Percentiles rank a stretch among this genome's conserved stretches.
These are phyloP conservation scores for Fusarium sp. DNA, from an alignment of 2,329 filamentous ascomycete species.

Conservation along the genomic window DNA sequence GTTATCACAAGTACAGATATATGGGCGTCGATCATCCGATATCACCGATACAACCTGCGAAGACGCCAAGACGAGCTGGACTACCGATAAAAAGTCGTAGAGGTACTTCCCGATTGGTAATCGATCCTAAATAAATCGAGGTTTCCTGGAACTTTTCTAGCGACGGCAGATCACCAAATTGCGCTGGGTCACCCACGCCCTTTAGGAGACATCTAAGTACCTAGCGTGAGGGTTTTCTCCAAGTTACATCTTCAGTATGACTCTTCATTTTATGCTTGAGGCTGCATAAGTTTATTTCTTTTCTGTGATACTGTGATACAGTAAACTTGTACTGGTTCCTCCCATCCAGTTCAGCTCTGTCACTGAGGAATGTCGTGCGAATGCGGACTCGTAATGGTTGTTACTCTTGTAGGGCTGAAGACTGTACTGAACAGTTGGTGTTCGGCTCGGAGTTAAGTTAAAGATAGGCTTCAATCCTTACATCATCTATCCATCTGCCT, in stretches of 20 bases:
- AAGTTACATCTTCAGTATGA: not conserved
- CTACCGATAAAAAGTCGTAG: not conserved
- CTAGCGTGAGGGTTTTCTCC: conserved; percentile 28
- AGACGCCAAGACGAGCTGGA: conserved; percentile 15
- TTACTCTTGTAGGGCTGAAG: conserved; percentile 26
- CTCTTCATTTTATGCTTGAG: not conserved
- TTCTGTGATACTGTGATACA: not conserved
- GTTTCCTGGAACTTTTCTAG: conserved; percentile 28
- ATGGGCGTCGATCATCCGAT: conserved; percentile 27
- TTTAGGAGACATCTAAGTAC: conserved; percentile 31
- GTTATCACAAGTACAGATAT: conserved; percentile 13
- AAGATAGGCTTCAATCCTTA: not conserved
- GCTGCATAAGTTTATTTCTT: conserved; percentile 1
- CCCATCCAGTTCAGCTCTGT: not conserved
- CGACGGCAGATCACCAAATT: conserved; percentile 7
- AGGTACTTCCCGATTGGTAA: conserved; percentile 16
- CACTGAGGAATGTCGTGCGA: not conserved
- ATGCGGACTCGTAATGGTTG: not conserved
- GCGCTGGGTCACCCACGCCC: conserved; percentile 28
- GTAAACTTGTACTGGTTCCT: not conserved
- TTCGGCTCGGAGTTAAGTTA: not conserved
- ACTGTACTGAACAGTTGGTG: not conserved
- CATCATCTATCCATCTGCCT: not conserved
- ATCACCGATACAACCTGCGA: conserved; percentile 8
- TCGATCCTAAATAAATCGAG: conserved; percentile 7